Evolutionary conservation across 345 rosid species (phyloP).

Genomic region (Citrus inodora): DNA sequence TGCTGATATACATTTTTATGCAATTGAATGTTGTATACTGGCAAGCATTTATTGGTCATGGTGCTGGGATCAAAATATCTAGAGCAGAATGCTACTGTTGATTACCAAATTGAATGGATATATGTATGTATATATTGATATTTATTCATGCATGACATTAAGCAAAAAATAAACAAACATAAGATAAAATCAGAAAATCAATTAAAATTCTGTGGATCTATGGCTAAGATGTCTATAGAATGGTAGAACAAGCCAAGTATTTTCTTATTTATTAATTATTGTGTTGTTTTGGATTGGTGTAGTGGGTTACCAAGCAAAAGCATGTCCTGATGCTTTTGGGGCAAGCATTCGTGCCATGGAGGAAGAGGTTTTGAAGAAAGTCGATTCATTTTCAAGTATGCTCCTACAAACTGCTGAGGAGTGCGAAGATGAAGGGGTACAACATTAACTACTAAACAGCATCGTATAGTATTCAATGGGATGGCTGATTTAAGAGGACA

Average conservation of each 20-base stretch:
- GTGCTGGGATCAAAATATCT: neutral
- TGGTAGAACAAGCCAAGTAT: neutral
- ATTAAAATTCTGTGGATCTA: neutral
- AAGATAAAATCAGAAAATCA: neutral
- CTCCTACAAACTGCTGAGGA: slow-evolving; percentile 40
- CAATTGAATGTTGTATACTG: neutral
- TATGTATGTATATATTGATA: neutral
- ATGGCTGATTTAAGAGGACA: neutral
- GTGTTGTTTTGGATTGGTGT: slow-evolving; percentile 12
- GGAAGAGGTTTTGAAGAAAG: slow-evolving; percentile 47
- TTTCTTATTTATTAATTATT: neutral
- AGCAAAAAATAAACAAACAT: neutral
- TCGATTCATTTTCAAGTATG: slow-evolving; percentile 37
- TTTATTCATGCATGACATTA: neutral
- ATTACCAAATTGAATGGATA: neutral
- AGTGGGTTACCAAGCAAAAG: slow-evolving; percentile 57
- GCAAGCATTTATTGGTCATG: neutral
- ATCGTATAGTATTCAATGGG: neutral
- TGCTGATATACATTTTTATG: neutral
- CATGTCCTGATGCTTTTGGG: slow-evolving; percentile 29
- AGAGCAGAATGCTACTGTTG: neutral
- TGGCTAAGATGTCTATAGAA: neutral
- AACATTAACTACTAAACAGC: neutral
- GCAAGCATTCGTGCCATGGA: slow-evolving; percentile 38
- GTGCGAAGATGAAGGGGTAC: slow-evolving; percentile 48